Base-by-base conservation (phyloP, 2,329 filamentous ascomycete genomes). In the Cladophialophora yegresii region DNA sequence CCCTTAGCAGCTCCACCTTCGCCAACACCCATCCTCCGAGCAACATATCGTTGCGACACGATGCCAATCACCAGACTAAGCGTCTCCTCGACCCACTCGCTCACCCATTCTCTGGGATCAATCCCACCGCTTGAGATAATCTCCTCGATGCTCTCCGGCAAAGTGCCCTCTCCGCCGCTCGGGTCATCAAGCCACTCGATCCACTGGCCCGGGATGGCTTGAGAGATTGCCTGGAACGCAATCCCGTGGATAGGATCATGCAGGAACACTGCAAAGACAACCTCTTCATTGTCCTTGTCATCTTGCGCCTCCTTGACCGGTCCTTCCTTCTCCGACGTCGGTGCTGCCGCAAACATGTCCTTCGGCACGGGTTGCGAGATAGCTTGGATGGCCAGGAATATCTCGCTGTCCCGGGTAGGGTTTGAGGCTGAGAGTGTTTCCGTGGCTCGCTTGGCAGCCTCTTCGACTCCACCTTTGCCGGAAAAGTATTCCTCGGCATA, bases 301-400 rank as follows among this genome's bases (percentile, higher is more conserved):
- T 77, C 72, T 1, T 73, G 68, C 0, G 70, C 47, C 47, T 72
- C 70, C 51, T 72, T 64, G 9, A 72, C 54, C 43, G 71, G 69
- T 28, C 36, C 69, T 23, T 71, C 70, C 55, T 75, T 76, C 56
- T 77, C 76, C 10, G 72, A 74, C 58, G 63, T 84, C 71, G 71
- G 83, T 77, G 73, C 85, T 77, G 70, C 87, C 80, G 78, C 79
- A 75, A 96, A 96, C 1, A 96, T 80, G 1, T 86, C 84, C 47
- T 67, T 65, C 16, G 89, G 86, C 0, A 80, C 80, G 8, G 86
- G 83, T 68, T 89, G 84, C 58, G 81, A 84, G 72, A 98, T 86
- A 9, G 95, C 92, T 79, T 99, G 95, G 36, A 99, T 88, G n/a
- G 93, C 87, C 33, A 99, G 83, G 83, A 99, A 99, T 68, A 99